Conservation (phyloP, 352 stramenopile species). For the Phytophthora agathidicida region DNA sequence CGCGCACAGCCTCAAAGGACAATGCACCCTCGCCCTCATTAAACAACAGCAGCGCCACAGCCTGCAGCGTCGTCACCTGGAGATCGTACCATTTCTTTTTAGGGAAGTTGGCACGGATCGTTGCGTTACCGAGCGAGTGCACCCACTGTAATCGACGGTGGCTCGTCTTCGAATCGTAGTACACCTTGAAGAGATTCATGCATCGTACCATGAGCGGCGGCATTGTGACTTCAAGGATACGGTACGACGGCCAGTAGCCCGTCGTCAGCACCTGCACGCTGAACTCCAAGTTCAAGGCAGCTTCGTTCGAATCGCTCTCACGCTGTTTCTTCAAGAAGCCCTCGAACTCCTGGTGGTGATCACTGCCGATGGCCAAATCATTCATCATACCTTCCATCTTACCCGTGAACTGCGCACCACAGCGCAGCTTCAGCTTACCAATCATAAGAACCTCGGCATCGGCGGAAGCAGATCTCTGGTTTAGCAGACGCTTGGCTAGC, state of each 20-base stretch:
- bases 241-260: slow-evolving; percentile 99
- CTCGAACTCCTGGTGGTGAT: slow-evolving; percentile 98
- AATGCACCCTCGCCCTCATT: slow-evolving; percentile 89
- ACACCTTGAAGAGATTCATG: slow-evolving; percentile 97
- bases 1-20: slow-evolving; percentile 91
- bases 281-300: slow-evolving; percentile 90
- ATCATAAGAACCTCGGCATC: slow-evolving; percentile 99
- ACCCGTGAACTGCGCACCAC: slow-evolving; percentile 98
- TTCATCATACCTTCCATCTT: slow-evolving; percentile 99
- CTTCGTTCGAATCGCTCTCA: slow-evolving; percentile 60
- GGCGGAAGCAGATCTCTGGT: slow-evolving; percentile 97
- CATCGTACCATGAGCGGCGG: slow-evolving; percentile 94
- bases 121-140: slow-evolving; percentile 96
- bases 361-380: slow-evolving; percentile 96
- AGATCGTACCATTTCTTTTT: slow-evolving; percentile 97
- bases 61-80: slow-evolving; percentile 97
- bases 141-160: slow-evolving; percentile 97
- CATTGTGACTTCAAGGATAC: slow-evolving; percentile 95
- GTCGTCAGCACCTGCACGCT: slow-evolving; percentile 98
- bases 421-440: slow-evolving; percentile 98
- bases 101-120: slow-evolving; percentile 82
- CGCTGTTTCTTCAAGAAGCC: slow-evolving; percentile 88
- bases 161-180: slow-evolving; percentile 93
- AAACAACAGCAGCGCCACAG: slow-evolving; percentile 95
- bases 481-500: slow-evolving; percentile 98